Evolutionary conservation across 495 filamentous ascomycete species (phyloP).

Genomic region (Penicillium parvum): DNA sequence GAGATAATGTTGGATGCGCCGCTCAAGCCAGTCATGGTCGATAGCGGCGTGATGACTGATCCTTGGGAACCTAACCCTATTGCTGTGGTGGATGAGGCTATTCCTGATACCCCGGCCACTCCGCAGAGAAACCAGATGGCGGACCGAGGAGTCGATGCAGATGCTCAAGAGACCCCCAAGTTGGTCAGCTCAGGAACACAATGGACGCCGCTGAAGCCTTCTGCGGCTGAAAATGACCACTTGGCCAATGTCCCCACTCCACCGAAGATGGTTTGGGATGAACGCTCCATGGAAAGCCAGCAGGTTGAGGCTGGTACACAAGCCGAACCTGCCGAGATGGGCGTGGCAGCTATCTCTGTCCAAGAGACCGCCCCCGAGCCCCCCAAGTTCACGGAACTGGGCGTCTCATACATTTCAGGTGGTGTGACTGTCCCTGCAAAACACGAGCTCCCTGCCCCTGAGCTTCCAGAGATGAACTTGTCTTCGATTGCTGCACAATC

Average conservation of each 20-base stretch:
- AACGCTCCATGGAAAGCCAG: constrained; percentile 14
- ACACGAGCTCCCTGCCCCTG: constrained; percentile 17
- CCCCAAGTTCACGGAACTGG: constrained; percentile 29
- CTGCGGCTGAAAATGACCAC: constrained; percentile 22
- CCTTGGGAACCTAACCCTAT: constrained; percentile 42
- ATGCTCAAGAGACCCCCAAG: constrained; percentile 15
- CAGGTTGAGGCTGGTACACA: constrained; percentile 15
- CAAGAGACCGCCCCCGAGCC: constrained; percentile 36
- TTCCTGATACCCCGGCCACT: constrained; percentile 15
- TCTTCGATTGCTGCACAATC: constrained; percentile 22
- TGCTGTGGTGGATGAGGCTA: not conserved
- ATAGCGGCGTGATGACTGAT: constrained; percentile 87
- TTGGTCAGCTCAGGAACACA: constrained; percentile 36
- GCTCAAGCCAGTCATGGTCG: constrained; percentile 58
- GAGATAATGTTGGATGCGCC: constrained; percentile 25
- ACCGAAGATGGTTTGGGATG: constrained; percentile 39
- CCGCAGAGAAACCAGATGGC: constrained; percentile 14
- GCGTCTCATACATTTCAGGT: constrained; percentile 29
- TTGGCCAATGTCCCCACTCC: constrained; percentile 34
- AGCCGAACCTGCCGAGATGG: constrained; percentile 24
- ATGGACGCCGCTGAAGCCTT: constrained; percentile 31
- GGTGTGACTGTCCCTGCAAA: constrained; percentile 31
- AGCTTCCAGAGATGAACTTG: constrained; percentile 17
- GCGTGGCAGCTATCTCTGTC: constrained; percentile 31
- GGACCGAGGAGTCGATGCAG: constrained; percentile 17